Base-by-base conservation (phyloP, 352 stramenopile species). In the Phytophthora niederhauseri region DNA sequence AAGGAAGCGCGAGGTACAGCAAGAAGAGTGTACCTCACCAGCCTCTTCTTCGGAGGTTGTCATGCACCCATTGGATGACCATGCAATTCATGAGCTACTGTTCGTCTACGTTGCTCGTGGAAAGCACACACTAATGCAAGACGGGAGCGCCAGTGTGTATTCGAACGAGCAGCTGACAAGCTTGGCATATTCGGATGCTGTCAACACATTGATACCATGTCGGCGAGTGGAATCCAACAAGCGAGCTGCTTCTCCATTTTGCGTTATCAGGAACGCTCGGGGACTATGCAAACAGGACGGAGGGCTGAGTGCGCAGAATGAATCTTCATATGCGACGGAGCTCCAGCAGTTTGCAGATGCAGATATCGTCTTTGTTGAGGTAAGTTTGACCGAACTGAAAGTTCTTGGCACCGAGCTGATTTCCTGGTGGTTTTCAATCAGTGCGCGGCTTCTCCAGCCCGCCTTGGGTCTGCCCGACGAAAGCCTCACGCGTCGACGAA, bases 11-110 rank as follows among this genome's bases (percentile, higher is more conserved):
- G 24, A 57, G 20, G 22, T 7, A 9, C 17, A 17, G 31, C 24
- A 8, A n/a, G 34, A 41, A 6, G 34, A 15, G 34, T 41, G 11
- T 15, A 41, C 34, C 11, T 15, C 11, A 41, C 34, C 11, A 57
- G 15, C 41, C 9, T 50, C 28, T 52, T 20, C 41, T 46, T 36
- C 30, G 3, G 15, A 64, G 24, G 30, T 69, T 50, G 55, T 26
- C 11, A 80, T 82, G 75, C 9, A 54, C 2, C 20, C 68, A 49
- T 65, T 84, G n/a, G 57, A 65, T 38, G 38, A 70, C 14, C 28
- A 49, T 31, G 51, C 53, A 24, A 61, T 82, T 19, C 77, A 84
- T 15, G 75, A 84, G 31, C 72, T 84, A 11, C 54, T 84, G 34
- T 59, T 84, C 28, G 26, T 75, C 3, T 81, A 81, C 36, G 59